Evolutionary conservation across 164 flowering plant genomes (phyloP).

Genomic region (Stephania japonica): DNA sequence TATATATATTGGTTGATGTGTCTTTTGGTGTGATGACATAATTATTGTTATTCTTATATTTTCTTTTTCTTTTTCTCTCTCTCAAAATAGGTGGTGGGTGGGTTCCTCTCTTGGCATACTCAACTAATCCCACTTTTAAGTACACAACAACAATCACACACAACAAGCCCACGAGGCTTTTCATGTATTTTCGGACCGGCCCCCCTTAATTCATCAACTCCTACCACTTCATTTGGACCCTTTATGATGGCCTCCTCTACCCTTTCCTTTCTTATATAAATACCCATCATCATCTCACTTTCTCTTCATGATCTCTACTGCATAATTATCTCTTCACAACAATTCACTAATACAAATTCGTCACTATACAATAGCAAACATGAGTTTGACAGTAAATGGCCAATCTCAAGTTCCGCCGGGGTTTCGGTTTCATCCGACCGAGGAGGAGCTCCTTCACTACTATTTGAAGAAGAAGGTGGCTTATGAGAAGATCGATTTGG

Average conservation of each 20-base stretch:
- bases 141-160: constrained; percentile 13
- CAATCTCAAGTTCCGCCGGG: constrained; percentile 89
- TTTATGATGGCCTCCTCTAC: not conserved
- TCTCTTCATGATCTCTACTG: not conserved
- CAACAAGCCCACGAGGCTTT: constrained; percentile 24
- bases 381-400: constrained; percentile 57
- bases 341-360: no score
- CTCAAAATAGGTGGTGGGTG: constrained; percentile 18
- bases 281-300: not conserved
- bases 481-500: constrained; percentile 68
- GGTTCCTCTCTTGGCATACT: constrained; percentile 22
- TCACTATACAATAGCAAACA: constrained; percentile 14
- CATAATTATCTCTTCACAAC: no score
- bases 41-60: no score
- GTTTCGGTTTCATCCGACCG: constrained; percentile 88
- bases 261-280: not conserved
- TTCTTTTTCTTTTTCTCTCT: not conserved
- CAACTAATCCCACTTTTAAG: constrained; percentile 26
- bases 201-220: constrained; percentile 14
- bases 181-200: constrained; percentile 27
- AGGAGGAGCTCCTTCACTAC: constrained; percentile 87
- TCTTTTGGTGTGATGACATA: no score
- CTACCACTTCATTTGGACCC: constrained; percentile 23
- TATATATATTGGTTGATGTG: no score
- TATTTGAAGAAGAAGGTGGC: constrained; percentile 83